These are phyloP conservation scores for Colletotrichum cuscutae DNA, from an alignment of 2,329 filamentous ascomycete genomes.

Conservation along the genomic window DNA sequence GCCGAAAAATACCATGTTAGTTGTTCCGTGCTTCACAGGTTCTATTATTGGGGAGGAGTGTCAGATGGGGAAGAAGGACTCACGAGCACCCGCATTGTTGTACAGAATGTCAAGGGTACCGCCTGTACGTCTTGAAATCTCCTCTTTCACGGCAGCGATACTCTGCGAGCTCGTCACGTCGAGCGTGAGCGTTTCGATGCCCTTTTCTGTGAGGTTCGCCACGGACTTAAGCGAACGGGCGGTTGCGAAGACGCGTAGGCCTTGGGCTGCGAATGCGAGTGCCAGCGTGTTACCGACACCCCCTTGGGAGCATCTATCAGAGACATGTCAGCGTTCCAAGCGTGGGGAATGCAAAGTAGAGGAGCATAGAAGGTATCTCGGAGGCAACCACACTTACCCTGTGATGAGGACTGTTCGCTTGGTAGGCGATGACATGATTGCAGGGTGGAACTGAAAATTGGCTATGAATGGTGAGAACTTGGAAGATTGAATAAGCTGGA, in stretches of 20 bases:
- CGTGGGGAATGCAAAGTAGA: not conserved
- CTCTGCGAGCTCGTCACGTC: constrained; percentile 51
- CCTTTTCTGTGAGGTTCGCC: constrained; percentile 42
- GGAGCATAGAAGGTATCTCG: not conserved
- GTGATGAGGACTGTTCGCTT: constrained; percentile 1
- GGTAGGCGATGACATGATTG: not conserved
- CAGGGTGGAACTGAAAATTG: not conserved
- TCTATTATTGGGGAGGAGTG: too few species aligned
- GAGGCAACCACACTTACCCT: not conserved
- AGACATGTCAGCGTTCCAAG: too few species aligned
- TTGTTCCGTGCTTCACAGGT: too few species aligned
- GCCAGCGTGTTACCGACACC: constrained; percentile 24
- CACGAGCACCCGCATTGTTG: constrained; percentile 53
- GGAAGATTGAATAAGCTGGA: too few species aligned
- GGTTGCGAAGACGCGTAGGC: constrained; percentile 22
- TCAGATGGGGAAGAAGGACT: not conserved
- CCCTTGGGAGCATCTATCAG: not conserved
- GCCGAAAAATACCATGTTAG: too few species aligned
- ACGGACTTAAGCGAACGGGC: constrained; percentile 36
- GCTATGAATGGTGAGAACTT: too few species aligned
- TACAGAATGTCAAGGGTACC: constrained; percentile 54
- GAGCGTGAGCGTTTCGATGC: constrained; percentile 50
- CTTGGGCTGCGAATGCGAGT: constrained; percentile 13
- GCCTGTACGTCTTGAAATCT: constrained; percentile 46
- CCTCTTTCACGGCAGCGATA: constrained; percentile 40